These are phyloP conservation scores for Balamuthia mandrillaris DNA, from an alignment of 208 protist genomes.

Conservation along the genomic window DNA sequence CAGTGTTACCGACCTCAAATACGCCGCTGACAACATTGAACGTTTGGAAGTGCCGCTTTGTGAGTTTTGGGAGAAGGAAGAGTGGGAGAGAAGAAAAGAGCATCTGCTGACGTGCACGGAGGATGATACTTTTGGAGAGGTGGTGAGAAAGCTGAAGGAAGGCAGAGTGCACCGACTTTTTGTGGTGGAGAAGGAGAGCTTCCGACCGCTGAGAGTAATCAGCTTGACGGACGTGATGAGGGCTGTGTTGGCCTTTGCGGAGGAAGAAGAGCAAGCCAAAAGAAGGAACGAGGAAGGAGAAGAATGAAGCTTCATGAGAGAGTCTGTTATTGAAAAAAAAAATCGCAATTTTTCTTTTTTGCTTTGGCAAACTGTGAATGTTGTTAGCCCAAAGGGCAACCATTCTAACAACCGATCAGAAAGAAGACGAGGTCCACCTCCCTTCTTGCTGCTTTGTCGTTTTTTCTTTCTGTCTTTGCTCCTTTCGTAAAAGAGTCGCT, in stretches of 20 bases:
- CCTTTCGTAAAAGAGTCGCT: too few species aligned
- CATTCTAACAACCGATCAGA: too few species aligned
- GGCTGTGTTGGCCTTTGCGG: not conserved
- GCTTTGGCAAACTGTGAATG: too few species aligned
- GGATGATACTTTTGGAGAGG: not conserved
- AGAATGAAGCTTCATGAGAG: too few species aligned
- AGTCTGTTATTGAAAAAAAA: too few species aligned
- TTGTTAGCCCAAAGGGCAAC: too few species aligned
- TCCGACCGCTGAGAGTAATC: not conserved
- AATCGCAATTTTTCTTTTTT: too few species aligned
- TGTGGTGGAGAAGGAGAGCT: not conserved
- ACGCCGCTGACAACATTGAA: not conserved
- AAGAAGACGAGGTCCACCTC: too few species aligned
- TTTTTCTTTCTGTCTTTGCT: too few species aligned
- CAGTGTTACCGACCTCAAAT: not conserved
- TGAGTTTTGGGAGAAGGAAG: not conserved
- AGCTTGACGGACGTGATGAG: not conserved
- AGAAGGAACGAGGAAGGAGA: too few species aligned
- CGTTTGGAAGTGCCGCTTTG: not conserved
- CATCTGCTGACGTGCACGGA: not conserved
- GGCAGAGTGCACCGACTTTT: not conserved
- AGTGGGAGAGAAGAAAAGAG: not conserved
- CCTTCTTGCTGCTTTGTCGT: too few species aligned
- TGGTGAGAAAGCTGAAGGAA: not conserved
- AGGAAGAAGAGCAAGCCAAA: too few species aligned